phyloP scores from a whole-genome alignment of 2,329 filamentous ascomycete species.

The Clonostachys byssicola region DNA sequence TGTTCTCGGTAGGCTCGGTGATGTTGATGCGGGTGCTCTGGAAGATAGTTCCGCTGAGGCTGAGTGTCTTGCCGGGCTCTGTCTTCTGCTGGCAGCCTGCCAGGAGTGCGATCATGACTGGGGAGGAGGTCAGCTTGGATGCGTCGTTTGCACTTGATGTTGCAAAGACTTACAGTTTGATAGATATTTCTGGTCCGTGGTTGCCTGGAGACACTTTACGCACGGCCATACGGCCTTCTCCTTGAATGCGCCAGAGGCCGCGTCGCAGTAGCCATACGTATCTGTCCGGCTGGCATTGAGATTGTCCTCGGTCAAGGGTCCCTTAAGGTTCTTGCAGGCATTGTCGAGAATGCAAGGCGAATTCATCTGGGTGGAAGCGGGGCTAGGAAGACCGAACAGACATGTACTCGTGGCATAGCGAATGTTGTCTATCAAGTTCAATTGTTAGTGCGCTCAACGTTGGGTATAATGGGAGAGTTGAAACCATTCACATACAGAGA shows the following conservation, averaged over 20 bases:
- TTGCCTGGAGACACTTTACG: constrained; percentile 35
- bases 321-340: constrained; percentile 33
- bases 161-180: constrained; percentile 38
- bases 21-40: constrained; percentile 28
- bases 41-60: constrained; percentile 39
- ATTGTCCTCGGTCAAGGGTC: constrained; percentile 25
- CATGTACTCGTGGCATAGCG: constrained; percentile 43
- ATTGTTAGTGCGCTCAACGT: neutral
- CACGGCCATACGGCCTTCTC: constrained; percentile 22
- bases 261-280: constrained; percentile 35
- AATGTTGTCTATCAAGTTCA: constrained; percentile 35
- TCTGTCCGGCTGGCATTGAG: constrained; percentile 13
- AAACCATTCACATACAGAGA: constrained; percentile 31
- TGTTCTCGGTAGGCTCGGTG: constrained; percentile 20
- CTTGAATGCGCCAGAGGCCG: constrained; percentile 24
- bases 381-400: constrained; percentile 29
- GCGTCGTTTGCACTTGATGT: neutral
- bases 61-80: constrained; percentile 24
- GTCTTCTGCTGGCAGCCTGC: constrained; percentile 44
- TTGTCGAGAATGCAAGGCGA: constrained; percentile 37
- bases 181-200: constrained; percentile 32
- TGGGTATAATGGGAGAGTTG: neutral
- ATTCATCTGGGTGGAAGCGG: constrained; percentile 17
- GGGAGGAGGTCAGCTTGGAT: constrained; percentile 3
- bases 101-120: constrained; percentile 41